Base-by-base conservation (phyloP, 1,139 yeast species). In the Spencermartinsiella ligniputridi region DNA sequence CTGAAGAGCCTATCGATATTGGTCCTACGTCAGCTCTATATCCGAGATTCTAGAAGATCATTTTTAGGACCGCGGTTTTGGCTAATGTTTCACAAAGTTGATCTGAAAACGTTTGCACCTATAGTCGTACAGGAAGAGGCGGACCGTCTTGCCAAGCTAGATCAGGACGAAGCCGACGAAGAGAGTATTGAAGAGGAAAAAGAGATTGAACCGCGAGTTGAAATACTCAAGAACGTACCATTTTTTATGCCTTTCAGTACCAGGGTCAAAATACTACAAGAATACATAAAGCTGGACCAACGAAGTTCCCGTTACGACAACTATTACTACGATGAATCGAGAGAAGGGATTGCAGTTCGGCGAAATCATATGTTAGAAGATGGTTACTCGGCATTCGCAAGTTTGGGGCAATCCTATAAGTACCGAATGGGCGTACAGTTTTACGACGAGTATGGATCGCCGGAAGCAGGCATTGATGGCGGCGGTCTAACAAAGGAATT, bases 401-500 rank as follows among this genome's bases (percentile, higher is more conserved):
- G 66, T 3, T 54, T 70, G n/a, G 45, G 46, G 16, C 78, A 79
- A 0, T 61, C 68, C 4, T 68, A 69, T 15, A 76, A 84, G 56
- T 62, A 74, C 19, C 73, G 71, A 30, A 64, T 90, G 13, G 70
- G 76, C 2, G 89, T 92, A 2, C 73, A 75, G 4, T 89, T 92
- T 57, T 70, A 69, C 41, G 85, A 86, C 57, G 78, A 82, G 48
- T 77, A 82, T 63, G 96, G 95, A 0, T 78, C 76, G 21, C 76
- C 71, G 36, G 95, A 85, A 57, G 92, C 85, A 0, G 98, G 98
- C 1, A 83, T 92, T 44, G 98, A 92, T 64, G 98, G 98, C 3
- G 98, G 98, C 9, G 98, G 98, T 1, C 71, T 92, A 18, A 90
- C 97, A 0, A 90, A 92, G 61, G 98, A 92, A 57, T 82, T 92